These are phyloP conservation scores for Tolypocladium tropicale DNA, from an alignment of 2,329 filamentous ascomycete species.

Conservation along the genomic window DNA sequence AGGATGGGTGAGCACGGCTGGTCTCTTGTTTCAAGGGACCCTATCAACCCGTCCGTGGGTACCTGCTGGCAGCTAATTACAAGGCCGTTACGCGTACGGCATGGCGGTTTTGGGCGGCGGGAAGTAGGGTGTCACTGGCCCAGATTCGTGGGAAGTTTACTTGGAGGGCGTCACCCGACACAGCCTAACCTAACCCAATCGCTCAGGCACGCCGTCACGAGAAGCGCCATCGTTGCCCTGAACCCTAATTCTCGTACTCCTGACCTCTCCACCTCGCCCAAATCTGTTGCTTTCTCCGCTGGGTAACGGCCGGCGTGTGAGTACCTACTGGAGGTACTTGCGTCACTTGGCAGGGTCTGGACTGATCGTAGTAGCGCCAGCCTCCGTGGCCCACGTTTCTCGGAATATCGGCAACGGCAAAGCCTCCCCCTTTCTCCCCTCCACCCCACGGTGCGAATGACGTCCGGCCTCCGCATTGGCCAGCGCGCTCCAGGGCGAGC, in stretches of 20 bases:
- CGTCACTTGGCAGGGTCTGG: neutral
- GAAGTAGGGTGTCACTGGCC: neutral
- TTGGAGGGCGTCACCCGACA: neutral
- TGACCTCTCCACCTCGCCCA: neutral
- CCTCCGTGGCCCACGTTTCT: neutral
- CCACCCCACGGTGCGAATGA: neutral
- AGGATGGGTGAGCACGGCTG: neutral
- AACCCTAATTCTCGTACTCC: neutral
- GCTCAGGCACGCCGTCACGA: neutral
- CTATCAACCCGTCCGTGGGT: neutral
- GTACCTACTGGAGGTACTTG: neutral
- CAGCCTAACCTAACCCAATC: neutral
- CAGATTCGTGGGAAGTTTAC: neutral
- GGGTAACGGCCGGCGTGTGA: neutral
- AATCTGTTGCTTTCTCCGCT: neutral
- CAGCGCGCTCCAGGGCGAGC: neutral
- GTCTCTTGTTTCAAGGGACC: neutral
- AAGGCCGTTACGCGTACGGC: too few species aligned
- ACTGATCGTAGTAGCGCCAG: neutral
- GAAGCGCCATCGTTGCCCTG: neutral
- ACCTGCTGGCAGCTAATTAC: too few species aligned
- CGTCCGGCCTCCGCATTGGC: neutral
- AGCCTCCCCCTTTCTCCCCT: neutral
- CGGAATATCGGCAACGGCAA: constrained; percentile 5
- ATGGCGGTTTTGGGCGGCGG: neutral